phyloP scores from a whole-genome alignment of 139 green algal species.

The Tetratostichococcus sp. region DNA sequence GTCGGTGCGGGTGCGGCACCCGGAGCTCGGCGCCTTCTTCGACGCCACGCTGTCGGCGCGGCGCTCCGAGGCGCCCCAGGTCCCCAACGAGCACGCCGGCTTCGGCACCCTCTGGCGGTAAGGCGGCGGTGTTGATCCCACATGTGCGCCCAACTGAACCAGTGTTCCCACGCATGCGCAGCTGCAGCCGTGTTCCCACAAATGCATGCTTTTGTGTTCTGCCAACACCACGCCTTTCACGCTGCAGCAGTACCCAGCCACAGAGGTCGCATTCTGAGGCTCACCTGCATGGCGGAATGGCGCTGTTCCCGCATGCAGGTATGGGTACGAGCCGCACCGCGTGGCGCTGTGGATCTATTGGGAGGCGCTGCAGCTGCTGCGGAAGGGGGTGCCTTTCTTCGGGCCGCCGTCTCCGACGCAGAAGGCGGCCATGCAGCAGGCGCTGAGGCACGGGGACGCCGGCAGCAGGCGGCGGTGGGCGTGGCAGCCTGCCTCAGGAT shows the following conservation, averaged over 20 bases:
- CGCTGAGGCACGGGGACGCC: background rate
- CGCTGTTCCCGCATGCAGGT: slow-evolving; percentile 30
- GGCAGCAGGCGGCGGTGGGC: background rate
- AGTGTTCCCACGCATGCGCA: no score
- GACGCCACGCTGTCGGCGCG: slow-evolving; percentile 35
- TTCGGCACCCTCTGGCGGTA: slow-evolving; percentile 23
- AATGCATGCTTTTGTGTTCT: no score
- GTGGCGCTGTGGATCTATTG: slow-evolving; percentile 88
- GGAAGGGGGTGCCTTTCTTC: slow-evolving; percentile 66
- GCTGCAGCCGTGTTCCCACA: no score
- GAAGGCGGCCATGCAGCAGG: background rate
- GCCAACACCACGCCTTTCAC: no score
- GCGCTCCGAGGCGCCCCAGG: background rate
- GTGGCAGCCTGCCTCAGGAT: background rate
- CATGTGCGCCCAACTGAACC: background rate
- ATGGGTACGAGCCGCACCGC: slow-evolving; percentile 80
- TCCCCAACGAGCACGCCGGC: slow-evolving; percentile 34
- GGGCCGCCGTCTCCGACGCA: background rate
- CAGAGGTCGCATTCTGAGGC: no score
- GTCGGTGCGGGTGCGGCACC: slow-evolving; percentile 47
- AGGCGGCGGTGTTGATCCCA: background rate
- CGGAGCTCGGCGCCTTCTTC: slow-evolving; percentile 62
- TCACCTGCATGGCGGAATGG: background rate
- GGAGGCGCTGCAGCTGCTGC: slow-evolving; percentile 74
- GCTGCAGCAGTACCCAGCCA: no score